Base-by-base conservation (phyloP, 2,329 filamentous ascomycete genomes). In the Penicillium sp. region DNA sequence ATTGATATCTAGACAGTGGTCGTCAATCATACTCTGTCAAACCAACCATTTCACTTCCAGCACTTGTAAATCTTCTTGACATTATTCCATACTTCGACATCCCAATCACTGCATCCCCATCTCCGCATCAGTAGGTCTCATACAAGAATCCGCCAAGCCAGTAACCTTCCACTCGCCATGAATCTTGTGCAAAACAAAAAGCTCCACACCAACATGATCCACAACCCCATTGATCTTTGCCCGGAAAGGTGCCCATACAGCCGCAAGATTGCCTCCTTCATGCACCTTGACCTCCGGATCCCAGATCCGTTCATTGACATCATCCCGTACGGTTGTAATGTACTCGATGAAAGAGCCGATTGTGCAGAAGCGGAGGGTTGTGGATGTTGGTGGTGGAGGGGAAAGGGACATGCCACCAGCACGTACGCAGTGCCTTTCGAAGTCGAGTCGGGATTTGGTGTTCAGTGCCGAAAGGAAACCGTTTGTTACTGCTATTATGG, bases 301-400 rank as follows among this genome's bases (percentile, higher is more conserved):
- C 70, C 70, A 73, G 33, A 72, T 73, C 1, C 67, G 66, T 58
- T 74, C 72, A 27, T 74, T 61, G 43, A 73, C 71, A n/a, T 70
- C 67, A 26, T 69, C 69, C 52, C 65, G 58, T 13, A 73, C 53
- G 11, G 62, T 62, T 0, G 65, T 53, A 37, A 73, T 62, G 23
- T 71, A 67, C 57, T 74, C 71, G 46, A 73, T 68, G 44, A 73
- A 74, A 10, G 69, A 65, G 2, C 71, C 71, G 43, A 74, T 72
- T 0, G 72, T 73, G 54, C 71, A 73, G 53, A 74, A 74, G 14
- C 72, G 70, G n/a, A 71, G 65, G 4, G 62, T 46, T 16, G 62
- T 66, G 5, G 62, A 47, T 11, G 61, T 66, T 4, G 71, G 63
- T 1, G 65, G 55, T 7, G 72, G 72, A 16, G 69, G 71, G n/a